These are phyloP conservation scores for Huntiella bhutanensis DNA, from an alignment of 2,329 filamentous ascomycete species.

Conservation along the genomic window DNA sequence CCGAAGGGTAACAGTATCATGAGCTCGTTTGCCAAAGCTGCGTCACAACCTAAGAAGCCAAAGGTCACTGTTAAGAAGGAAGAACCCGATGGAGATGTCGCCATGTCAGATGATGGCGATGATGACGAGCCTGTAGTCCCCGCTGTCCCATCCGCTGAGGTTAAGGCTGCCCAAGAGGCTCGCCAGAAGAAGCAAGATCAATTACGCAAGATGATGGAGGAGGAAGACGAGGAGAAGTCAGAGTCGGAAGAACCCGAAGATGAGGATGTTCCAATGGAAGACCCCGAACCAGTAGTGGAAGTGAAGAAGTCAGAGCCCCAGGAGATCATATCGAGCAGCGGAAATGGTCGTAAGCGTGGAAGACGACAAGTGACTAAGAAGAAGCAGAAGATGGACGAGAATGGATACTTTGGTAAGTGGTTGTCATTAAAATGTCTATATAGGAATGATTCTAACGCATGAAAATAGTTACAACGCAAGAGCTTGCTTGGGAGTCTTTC, in stretches of 20 bases:
- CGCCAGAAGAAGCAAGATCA: slow-evolving; percentile 21
- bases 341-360: slow-evolving; percentile 51
- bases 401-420: slow-evolving; percentile 69
- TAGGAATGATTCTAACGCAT: slow-evolving; percentile 5
- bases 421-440: neutral
- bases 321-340: slow-evolving; percentile 32
- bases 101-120: slow-evolving; percentile 19
- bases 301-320: slow-evolving; percentile 23
- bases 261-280: slow-evolving; percentile 23
- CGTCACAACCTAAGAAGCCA: slow-evolving; percentile 24
- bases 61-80: slow-evolving; percentile 22
- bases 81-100: neutral
- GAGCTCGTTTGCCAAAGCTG: slow-evolving; percentile 56
- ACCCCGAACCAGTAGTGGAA: slow-evolving; percentile 16
- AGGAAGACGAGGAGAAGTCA: slow-evolving; percentile 21
- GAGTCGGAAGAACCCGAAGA: slow-evolving; percentile 30
- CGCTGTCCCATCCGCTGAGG: slow-evolving; percentile 11
- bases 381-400: slow-evolving; percentile 68
- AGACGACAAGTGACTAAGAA: slow-evolving; percentile 72
- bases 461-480: slow-evolving; percentile 62
- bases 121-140: slow-evolving; percentile 18
- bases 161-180: slow-evolving; percentile 15
- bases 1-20: slow-evolving; percentile 41
- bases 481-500: slow-evolving; percentile 76
- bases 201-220: slow-evolving; percentile 31